Conservation (phyloP, 345 rosid species). For the Noccaea caerulescens region DNA sequence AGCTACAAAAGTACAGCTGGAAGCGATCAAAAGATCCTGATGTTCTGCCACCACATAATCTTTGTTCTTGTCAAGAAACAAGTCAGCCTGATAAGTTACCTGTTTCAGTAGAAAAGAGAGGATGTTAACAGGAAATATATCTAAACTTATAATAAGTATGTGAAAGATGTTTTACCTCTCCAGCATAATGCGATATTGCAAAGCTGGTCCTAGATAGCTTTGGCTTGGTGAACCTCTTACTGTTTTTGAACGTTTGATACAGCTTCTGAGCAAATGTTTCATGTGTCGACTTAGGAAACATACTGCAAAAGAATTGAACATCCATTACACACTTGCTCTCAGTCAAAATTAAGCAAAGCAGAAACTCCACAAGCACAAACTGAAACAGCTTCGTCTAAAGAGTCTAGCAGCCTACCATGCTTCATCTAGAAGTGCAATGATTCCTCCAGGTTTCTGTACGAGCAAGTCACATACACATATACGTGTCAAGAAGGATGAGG, state of each 20-base stretch:
- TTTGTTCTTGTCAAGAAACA: conserved; percentile 97
- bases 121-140: conserved; percentile 31
- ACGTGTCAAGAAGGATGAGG: conserved; percentile 21
- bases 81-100: conserved; percentile 93
- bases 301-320: conserved; percentile 57
- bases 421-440: conserved; percentile 96
- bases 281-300: conserved; percentile 98
- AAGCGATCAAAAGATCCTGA: conserved; percentile 87
- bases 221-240: conserved; percentile 95
- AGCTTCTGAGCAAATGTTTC: conserved; percentile 99
- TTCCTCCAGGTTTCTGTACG: conserved; percentile 98
- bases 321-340: conserved; percentile 25
- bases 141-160: conserved; percentile 19
- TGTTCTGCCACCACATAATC: conserved; percentile 99
- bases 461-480: conserved; percentile 33
- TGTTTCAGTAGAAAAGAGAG: conserved; percentile 44
- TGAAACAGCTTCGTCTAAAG: conserved; percentile 26
- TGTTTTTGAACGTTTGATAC: conserved; percentile 93
- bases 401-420: conserved; percentile 73
- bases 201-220: conserved; percentile 97
- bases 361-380: conserved; percentile 29
- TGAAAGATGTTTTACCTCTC: conserved; percentile 71
- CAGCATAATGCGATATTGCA: conserved; percentile 96
- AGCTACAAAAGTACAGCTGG: conserved; percentile 77
- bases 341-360: conserved; percentile 24